phyloP scores from a whole-genome alignment of 176 grass and related monocot species.

The Aechmea fasciata region DNA sequence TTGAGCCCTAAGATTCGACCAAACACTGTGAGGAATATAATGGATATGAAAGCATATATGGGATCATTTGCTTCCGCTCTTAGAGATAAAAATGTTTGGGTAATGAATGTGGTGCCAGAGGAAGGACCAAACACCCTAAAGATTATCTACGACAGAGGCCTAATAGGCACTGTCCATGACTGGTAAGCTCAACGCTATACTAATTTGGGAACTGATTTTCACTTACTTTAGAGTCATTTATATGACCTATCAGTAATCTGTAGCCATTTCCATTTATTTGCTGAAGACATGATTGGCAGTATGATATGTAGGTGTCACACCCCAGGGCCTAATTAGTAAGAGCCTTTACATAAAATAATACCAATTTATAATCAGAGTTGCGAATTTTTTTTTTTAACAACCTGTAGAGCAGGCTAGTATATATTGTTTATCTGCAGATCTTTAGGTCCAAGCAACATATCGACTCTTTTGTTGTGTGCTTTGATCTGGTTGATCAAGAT shows the following conservation, averaged over 20 bases:
- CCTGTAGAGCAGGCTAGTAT: no score
- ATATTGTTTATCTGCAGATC: no score
- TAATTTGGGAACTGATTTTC: background rate
- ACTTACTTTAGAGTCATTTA: background rate
- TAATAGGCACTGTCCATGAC: slow-evolving; percentile 73
- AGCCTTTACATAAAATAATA: no score
- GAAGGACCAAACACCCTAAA: slow-evolving; percentile 90
- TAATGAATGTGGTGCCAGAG: slow-evolving; percentile 86
- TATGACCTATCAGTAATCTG: background rate
- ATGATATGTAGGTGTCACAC: no score
- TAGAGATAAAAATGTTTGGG: slow-evolving; percentile 85
- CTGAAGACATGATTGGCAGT: no score
- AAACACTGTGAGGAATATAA: slow-evolving; percentile 78
- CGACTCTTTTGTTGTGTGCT: no score
- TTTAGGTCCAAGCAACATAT: no score
- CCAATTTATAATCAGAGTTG: no score
- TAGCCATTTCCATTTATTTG: no score
- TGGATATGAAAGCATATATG: slow-evolving; percentile 98
- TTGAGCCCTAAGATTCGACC: slow-evolving; percentile 56
- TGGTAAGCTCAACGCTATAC: slow-evolving; percentile 36
- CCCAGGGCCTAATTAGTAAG: no score
- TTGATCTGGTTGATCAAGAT: no score
- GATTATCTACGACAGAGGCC: slow-evolving; percentile 87
- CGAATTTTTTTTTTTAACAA: no score
- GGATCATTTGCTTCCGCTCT: slow-evolving; percentile 93